Conservation (phyloP, 2,329 filamentous ascomycete species). For the Trichoderma breve region DNA sequence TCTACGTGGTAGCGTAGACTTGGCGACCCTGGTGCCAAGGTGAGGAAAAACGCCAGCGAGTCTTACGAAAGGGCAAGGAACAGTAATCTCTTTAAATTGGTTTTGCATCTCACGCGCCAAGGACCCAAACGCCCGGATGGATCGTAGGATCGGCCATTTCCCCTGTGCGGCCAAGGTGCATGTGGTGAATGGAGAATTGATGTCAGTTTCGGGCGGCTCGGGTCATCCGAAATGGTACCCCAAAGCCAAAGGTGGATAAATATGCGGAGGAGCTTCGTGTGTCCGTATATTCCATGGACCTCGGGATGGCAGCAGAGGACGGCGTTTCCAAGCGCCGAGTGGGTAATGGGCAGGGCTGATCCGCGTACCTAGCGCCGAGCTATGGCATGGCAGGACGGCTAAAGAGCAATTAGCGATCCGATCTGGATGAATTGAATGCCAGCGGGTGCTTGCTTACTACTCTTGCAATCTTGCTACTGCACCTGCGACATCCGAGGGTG, state of each 20-base stretch:
- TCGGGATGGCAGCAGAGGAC: neutral
- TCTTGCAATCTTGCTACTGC: neutral
- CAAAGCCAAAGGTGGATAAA: neutral
- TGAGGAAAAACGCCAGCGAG: neutral
- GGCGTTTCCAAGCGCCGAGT: neutral
- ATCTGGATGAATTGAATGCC: neutral
- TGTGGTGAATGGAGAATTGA: neutral
- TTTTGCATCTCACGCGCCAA: neutral
- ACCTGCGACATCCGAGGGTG: neutral
- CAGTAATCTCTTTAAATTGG: neutral
- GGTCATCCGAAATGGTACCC: neutral
- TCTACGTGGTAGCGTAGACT: neutral
- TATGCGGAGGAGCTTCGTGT: neutral
- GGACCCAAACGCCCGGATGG: neutral
- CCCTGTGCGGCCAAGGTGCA: neutral
- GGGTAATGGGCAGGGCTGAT: conserved; percentile 5
- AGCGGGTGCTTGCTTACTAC: neutral
- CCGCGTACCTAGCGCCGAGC: conserved; percentile 9
- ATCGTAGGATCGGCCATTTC: neutral
- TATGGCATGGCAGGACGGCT: neutral
- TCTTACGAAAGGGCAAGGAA: no score
- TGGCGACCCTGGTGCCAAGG: neutral
- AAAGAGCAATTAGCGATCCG: neutral
- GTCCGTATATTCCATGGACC: neutral
- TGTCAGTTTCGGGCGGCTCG: neutral